Evolutionary conservation across 164 flowering plant genomes (phyloP).

Genomic region (Piper longum): DNA sequence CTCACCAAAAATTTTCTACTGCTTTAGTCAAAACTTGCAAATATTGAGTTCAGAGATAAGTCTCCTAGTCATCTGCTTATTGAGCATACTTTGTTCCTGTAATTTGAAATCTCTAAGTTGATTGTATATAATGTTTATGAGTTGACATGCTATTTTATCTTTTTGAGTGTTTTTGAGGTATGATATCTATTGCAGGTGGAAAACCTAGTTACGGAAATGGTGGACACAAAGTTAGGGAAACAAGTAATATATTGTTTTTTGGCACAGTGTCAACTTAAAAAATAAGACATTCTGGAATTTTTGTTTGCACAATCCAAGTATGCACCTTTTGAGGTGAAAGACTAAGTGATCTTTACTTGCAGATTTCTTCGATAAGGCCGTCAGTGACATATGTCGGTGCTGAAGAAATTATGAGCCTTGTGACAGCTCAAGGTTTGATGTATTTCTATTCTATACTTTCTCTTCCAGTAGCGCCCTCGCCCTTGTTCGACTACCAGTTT

Average conservation of each 20-base stretch:
- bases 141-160: background rate
- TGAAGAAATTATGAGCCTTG: slow-evolving; percentile 96
- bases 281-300: too few relatives aligned
- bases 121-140: background rate
- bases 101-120: too few relatives aligned
- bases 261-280: background rate
- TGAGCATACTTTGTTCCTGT: too few relatives aligned
- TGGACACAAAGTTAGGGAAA: slow-evolving; percentile 90
- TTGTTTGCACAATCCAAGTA: too few relatives aligned
- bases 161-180: background rate
- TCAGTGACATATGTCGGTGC: slow-evolving; percentile 80
- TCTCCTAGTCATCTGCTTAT: too few relatives aligned
- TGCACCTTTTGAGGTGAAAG: background rate
- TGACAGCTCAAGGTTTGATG: slow-evolving; percentile 82
- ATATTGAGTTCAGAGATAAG: too few relatives aligned
- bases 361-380: slow-evolving; percentile 81
- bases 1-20: too few relatives aligned
- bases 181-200: slow-evolving; percentile 49
- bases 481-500: background rate
- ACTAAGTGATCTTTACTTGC: slow-evolving; percentile 4
- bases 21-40: too few relatives aligned
- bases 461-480: background rate
- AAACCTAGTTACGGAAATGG: slow-evolving; percentile 86
- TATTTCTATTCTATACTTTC: background rate
- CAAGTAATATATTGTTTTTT: slow-evolving; percentile 39